These are phyloP conservation scores for Tetrahymena thermophila DNA, from an alignment of 73 alveolate genomes.

Conservation along the genomic window DNA sequence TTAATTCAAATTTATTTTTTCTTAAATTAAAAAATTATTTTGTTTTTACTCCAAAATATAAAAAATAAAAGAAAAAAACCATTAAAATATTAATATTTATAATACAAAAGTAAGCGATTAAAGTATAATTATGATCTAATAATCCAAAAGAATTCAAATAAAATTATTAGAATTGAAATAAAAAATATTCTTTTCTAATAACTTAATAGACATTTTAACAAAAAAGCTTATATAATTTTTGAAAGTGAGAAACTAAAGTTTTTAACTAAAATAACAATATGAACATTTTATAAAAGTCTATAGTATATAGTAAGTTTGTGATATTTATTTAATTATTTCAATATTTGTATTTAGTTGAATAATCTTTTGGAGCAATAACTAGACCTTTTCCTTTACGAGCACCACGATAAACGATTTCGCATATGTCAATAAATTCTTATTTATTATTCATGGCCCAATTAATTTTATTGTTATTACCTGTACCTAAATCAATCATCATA, in stretches of 20 bases:
- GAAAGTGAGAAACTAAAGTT: neutral
- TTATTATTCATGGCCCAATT: slow-evolving; percentile 97
- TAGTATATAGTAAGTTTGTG: neutral
- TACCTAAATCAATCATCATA: slow-evolving; percentile 98
- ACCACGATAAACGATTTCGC: slow-evolving; percentile 89
- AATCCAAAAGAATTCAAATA: too few species aligned
- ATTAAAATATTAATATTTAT: too few species aligned
- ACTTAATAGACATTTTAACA: neutral
- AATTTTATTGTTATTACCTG: slow-evolving; percentile 97
- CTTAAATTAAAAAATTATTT: too few species aligned
- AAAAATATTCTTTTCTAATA: too few species aligned
- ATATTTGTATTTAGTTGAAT: slow-evolving; percentile 76
- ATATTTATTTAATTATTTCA: slow-evolving; percentile 7
- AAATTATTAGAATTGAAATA: too few species aligned
- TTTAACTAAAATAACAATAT: too few species aligned
- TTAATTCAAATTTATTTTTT: too few species aligned
- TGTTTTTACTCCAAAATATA: too few species aligned
- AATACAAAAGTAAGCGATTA: too few species aligned
- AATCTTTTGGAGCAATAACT: slow-evolving; percentile 87
- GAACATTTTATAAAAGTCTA: neutral
- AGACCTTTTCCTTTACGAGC: slow-evolving; percentile 96
- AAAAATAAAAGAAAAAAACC: too few species aligned
- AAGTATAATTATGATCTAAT: neutral
- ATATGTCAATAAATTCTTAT: slow-evolving; percentile 92
- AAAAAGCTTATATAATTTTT: too few species aligned